Conservation (phyloP, 805 yeast genomes). For the Zygosaccharomyces bisporus region DNA sequence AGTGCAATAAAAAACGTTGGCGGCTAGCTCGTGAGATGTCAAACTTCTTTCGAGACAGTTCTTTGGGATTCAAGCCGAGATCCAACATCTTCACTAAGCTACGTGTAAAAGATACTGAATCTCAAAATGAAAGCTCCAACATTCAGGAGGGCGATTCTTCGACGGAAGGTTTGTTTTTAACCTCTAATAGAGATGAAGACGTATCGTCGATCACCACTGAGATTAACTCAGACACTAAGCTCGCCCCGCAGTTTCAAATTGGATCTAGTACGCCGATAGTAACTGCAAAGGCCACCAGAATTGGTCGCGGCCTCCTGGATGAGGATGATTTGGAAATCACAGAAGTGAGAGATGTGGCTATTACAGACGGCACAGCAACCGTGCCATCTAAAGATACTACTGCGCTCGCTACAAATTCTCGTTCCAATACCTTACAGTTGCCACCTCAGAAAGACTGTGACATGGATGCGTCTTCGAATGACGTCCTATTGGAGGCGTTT, state of each 20-base stretch:
- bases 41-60: slow-evolving; percentile 33
- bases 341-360: slow-evolving; percentile 35
- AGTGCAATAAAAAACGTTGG: slow-evolving; percentile 8
- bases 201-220: slow-evolving; percentile 9
- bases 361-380: background rate
- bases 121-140: slow-evolving; percentile 7
- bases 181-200: slow-evolving; percentile 5
- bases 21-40: slow-evolving; percentile 32
- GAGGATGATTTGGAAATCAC: slow-evolving; percentile 42
- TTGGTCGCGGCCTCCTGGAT: slow-evolving; percentile 6
- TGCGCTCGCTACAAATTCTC: slow-evolving; percentile 1
- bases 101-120: slow-evolving; percentile 23
- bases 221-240: slow-evolving; percentile 2
- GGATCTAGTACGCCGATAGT: slow-evolving; percentile 18
- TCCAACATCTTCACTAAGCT: slow-evolving; percentile 33
- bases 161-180: slow-evolving; percentile 19
- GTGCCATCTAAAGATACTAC: background rate
- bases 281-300: slow-evolving; percentile 1
- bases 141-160: slow-evolving; percentile 23
- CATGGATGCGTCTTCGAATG: slow-evolving; percentile 33
- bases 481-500: slow-evolving; percentile 40
- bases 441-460: slow-evolving; percentile 1
- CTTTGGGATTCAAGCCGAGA: slow-evolving; percentile 34
- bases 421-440: background rate
- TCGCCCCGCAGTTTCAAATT: slow-evolving; percentile 2